Evolutionary conservation across 176 grass and related monocot species (phyloP).

Genomic region (Calamus simplicifolius): DNA sequence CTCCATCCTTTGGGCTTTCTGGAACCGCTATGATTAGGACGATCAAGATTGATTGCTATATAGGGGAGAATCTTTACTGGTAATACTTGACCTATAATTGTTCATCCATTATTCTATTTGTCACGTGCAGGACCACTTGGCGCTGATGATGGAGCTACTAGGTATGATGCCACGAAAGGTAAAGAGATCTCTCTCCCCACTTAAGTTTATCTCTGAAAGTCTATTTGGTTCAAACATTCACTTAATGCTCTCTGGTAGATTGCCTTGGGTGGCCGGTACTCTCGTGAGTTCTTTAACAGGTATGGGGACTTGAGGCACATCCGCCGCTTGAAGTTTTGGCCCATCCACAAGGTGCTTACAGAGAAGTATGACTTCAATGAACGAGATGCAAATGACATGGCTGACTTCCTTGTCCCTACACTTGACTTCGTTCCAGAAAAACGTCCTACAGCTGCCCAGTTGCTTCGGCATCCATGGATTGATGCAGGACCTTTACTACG

Average conservation of each 20-base stretch:
- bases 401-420: slow-evolving; percentile 84
- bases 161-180: slow-evolving; percentile 99
- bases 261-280: slow-evolving; percentile 83
- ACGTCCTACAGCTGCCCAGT: slow-evolving; percentile 59
- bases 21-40: too few species aligned
- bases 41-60: too few species aligned
- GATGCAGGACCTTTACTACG: slow-evolving; percentile 27
- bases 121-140: slow-evolving; percentile 79
- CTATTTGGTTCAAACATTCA: too few species aligned
- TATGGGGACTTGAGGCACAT: slow-evolving; percentile 96
- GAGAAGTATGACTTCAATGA: slow-evolving; percentile 88
- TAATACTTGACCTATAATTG: too few species aligned
- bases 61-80: too few species aligned
- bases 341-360: slow-evolving; percentile 81
- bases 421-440: slow-evolving; percentile 97
- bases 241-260: slow-evolving; percentile 28
- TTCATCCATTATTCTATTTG: slow-evolving; percentile 3
- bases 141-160: slow-evolving; percentile 97
- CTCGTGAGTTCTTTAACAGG: slow-evolving; percentile 88
- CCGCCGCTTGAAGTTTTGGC: slow-evolving; percentile 83
- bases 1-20: too few species aligned
- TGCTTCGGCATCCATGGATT: slow-evolving; percentile 91
- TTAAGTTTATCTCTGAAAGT: too few species aligned
- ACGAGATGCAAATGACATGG: slow-evolving; percentile 52
- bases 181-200: not conserved